Evolutionary conservation across 257 asterid species (phyloP), one percentile per base, ranked within the genome.

Genomic region (Fraxinus cuspidata): DNA sequence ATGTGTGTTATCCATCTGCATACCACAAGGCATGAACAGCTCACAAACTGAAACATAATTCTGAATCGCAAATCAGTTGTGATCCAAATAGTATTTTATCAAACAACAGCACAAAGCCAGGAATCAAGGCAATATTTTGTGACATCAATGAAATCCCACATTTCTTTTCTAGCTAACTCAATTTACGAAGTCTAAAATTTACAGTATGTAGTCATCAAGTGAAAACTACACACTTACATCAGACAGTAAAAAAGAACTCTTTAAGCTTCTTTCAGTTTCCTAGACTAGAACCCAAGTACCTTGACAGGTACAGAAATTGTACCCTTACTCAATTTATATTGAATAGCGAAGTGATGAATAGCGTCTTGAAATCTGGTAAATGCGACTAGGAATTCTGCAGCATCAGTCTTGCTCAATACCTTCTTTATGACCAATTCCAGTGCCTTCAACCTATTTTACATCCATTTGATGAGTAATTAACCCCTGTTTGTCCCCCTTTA

Each of bases 371-470:
- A 85, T 34, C 88, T 88, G 23, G 87, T 86, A 80, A 92, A 92
- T 40, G 91, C 90, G 58, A 88, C 92, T 38, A 94, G 79, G 74
- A 94, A 94, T 34, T 92, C 97, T 16, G 96, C 99, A 31, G 97
- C 99, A 76, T 89, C 95, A 29, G 88, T 85, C 81, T 88, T 90
- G 83, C 86, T 81, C 71, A 92, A 28, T 81, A 94, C 91, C 74
- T 88, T 92, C 85, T 89, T 84, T 70, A 91, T 88, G 28, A 87
- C 92, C 87, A 86, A 63, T 44, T 89, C 91, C 75, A 92, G 25
- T 65, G 92, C 89, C 83, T 89, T 92, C 19, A 85, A 76, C 90
- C 98, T 89, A 88, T 63, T 71, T 29, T 8, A 64, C 27, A 58
- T 38, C 19, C 10, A 71, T 38, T 42, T 18, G 32, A 37, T 1